Percentiles rank a stretch among this genome's conserved stretches.
These are phyloP conservation scores for Podochytrium sp. DNA, from an alignment of 192 early-diverging fungal species.

Conservation along the genomic window DNA sequence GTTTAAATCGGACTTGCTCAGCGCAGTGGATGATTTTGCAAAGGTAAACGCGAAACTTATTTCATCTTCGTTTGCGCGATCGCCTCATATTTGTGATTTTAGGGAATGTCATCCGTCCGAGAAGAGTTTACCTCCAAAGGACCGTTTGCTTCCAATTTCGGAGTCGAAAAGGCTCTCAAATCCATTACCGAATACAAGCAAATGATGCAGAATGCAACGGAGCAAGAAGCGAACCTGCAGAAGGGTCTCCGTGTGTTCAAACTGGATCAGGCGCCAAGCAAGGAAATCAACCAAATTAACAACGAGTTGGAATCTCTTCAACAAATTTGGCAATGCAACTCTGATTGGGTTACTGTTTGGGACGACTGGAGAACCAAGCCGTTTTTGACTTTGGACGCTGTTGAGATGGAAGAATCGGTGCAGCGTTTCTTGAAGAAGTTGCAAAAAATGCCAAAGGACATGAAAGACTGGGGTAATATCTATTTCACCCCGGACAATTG, in stretches of 20 bases:
- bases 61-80: neutral
- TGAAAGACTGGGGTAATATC: constrained; percentile 56
- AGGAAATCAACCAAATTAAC: constrained; percentile 53
- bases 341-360: constrained; percentile 58
- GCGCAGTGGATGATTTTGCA: constrained; percentile 56
- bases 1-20: constrained; percentile 58
- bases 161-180: constrained; percentile 59
- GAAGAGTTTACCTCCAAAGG: constrained; percentile 60
- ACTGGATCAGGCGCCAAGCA: constrained; percentile 56
- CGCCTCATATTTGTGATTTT: neutral
- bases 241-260: constrained; percentile 63
- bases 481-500: neutral
- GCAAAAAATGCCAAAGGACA: constrained; percentile 55
- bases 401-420: constrained; percentile 58
- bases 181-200: constrained; percentile 52
- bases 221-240: constrained; percentile 51
- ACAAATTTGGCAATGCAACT: constrained; percentile 50
- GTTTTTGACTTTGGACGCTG: constrained; percentile 54
- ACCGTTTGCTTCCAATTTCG: constrained; percentile 50
- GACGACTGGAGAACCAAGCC: constrained; percentile 50
- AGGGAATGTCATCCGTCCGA: constrained; percentile 40
- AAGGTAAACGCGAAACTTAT: constrained; percentile 16
- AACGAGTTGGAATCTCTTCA: constrained; percentile 50
- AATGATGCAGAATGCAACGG: constrained; percentile 40
- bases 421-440: constrained; percentile 57